Percentiles rank a stretch among this genome's conserved stretches.
Evolutionary conservation across 139 green algal species (phyloP).

Genomic region (Gonium pectorale): DNA sequence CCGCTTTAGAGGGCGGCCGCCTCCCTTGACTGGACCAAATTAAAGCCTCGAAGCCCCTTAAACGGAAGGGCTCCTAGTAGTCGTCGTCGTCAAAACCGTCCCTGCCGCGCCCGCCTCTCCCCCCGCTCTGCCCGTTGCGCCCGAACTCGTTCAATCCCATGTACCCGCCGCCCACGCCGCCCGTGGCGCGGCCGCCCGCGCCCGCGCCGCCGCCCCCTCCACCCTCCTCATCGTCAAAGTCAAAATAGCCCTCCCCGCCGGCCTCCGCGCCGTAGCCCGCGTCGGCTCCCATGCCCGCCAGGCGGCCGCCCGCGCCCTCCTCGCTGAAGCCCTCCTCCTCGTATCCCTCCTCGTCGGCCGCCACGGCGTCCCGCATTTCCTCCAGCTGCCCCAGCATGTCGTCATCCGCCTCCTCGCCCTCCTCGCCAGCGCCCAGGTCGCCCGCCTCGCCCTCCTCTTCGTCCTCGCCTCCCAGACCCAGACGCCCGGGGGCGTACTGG

Average conservation of each 20-base stretch:
- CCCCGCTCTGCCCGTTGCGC: too few species aligned
- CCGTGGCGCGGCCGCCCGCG: not conserved
- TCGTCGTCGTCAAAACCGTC: not conserved
- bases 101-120: not conserved
- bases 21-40: too few species aligned
- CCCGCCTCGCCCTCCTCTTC: conserved; percentile 2
- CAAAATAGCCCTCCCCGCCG: not conserved
- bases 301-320: too few species aligned
- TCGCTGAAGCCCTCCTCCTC: not conserved
- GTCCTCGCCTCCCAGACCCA: not conserved
- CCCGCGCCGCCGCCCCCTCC: not conserved
- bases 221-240: conserved; percentile 25
- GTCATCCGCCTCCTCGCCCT: not conserved
- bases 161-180: not conserved
- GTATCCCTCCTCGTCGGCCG: not conserved
- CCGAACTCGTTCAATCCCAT: conserved; percentile 21
- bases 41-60: too few species aligned
- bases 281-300: not conserved
- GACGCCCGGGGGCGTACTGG: too few species aligned
- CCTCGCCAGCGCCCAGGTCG: not conserved
- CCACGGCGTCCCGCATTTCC: not conserved
- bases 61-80: too few species aligned
- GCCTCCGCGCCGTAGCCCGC: not conserved
- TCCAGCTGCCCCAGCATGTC: conserved; percentile 42
- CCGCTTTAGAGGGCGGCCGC: too few species aligned